Evolutionary conservation across 225 moss, liverwort and hornwort genomes (phyloP), one percentile per base, ranked within the genome.

Genomic region (Physcomitrellopsis africana): DNA sequence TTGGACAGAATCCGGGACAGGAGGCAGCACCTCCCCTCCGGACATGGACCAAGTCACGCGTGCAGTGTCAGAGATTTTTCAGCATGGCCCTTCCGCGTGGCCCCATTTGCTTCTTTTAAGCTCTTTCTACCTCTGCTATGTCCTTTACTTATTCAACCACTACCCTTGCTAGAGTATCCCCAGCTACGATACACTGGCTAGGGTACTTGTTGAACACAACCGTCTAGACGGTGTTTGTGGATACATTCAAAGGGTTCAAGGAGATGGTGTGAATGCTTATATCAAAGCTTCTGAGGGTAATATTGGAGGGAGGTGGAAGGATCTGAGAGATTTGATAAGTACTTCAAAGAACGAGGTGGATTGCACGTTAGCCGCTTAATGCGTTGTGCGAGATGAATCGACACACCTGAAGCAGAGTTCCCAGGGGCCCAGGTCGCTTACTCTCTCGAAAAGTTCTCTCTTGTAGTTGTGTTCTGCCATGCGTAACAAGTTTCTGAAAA

Each of bases 41-140:
- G 45, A 43, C 44, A 69, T 7, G 24, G 32, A 41, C 56, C 24
- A n/a, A 43, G 51, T 63, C 51, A 73, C 11, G 37, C n/a, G 46
- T 3, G 15, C 7, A 9, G 51, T 20, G 58, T 24, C 54, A 49
- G 61, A 82, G 79, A 79, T 82, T 67, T 82, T 79, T 71, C 55
- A 7, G 1, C 54, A 52, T 48, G 13, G 18, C 76, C 61, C 47
- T 9, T 81, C 71, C 53, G 26, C 20, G 44, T 58, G 20, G 65
- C 79, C 70, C 65, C 65, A 70, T 51, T 44, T 10, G 49, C 57
- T 42, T 0, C 55, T 9, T 56, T 8, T 18, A 8, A 15, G 19
- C 19, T 5, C 49, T 14, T 3, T 11, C 49, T 1, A 11, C 49
- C 49, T 49, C 49, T 11, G 7, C 32, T 0, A 37, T 37, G 32